Conservation (phyloP, 805 yeast species). For the Pichia nanzhaoensis region DNA sequence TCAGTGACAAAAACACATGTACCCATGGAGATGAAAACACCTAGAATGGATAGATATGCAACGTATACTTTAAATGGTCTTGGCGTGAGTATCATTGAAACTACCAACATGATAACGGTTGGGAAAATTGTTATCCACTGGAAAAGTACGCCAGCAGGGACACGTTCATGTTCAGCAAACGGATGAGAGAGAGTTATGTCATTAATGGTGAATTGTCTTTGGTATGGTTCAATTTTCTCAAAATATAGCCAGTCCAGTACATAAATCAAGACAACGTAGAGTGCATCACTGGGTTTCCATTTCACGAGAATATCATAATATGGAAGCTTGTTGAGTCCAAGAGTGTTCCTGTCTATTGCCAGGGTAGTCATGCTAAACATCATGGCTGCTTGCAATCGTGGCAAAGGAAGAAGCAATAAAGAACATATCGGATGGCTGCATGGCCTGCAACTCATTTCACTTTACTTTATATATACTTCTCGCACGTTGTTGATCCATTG, state of each 20-base stretch:
- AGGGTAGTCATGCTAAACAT: conserved; percentile 14
- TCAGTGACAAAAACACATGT: conserved; percentile 63
- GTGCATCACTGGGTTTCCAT: conserved; percentile 25
- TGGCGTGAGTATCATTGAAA: conserved; percentile 34
- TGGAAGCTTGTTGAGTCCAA: conserved; percentile 22
- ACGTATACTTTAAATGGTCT: conserved; percentile 51
- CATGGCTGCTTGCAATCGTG: conserved; percentile 6
- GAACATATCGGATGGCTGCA: no score
- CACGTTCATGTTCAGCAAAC: conserved; percentile 66
- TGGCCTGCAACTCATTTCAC: no score
- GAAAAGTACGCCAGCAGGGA: conserved; percentile 48
- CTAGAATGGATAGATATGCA: conserved; percentile 58
- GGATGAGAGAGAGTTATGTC: conserved; percentile 81
- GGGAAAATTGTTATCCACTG: conserved; percentile 52
- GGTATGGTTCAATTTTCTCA: conserved; percentile 48
- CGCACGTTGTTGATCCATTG: no score
- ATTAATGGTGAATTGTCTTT: conserved; percentile 69
- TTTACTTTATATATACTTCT: no score
- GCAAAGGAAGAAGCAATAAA: neutral
- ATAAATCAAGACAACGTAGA: conserved; percentile 18
- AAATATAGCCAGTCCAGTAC: conserved; percentile 22
- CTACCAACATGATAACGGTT: conserved; percentile 29
- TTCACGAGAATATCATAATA: conserved; percentile 15
- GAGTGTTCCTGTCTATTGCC: conserved; percentile 23
- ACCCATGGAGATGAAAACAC: conserved; percentile 53